These are phyloP conservation scores for Aspergillaceae sp. DNA, from an alignment of 2,329 filamentous ascomycete genomes.

Conservation along the genomic window DNA sequence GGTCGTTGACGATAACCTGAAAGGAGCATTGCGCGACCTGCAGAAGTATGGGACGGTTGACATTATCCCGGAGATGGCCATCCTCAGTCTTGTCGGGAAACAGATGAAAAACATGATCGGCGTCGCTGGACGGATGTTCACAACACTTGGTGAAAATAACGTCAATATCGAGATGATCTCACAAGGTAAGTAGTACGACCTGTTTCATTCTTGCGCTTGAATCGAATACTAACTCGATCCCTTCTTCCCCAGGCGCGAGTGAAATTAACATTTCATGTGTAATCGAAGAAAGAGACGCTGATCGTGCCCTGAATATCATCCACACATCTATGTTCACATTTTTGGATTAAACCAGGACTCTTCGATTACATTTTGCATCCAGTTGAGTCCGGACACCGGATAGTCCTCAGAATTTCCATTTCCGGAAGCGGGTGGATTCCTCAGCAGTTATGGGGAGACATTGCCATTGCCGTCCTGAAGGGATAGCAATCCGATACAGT, in stretches of 20 bases:
- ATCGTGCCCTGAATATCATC: constrained; percentile 87
- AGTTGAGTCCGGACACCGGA: background rate
- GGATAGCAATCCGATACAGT: background rate
- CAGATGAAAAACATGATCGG: constrained; percentile 98
- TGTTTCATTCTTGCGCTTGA: constrained; percentile 1
- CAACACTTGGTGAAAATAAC: constrained; percentile 81
- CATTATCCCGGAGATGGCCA: constrained; percentile 85
- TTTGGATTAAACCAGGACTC: constrained; percentile 52
- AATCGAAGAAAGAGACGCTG: constrained; percentile 82
- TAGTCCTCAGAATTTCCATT: background rate
- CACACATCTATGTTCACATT: constrained; percentile 97
- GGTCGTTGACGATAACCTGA: constrained; percentile 56
- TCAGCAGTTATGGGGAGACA: too few relatives aligned
- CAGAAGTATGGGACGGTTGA: constrained; percentile 80
- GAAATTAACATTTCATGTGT: constrained; percentile 99
- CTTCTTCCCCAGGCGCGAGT: constrained; percentile 61
- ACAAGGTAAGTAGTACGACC: constrained; percentile 58
- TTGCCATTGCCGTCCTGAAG: background rate
- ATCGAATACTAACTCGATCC: constrained; percentile 8
- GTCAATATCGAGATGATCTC: constrained; percentile 99
- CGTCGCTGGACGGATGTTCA: constrained; percentile 90
- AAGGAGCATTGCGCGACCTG: constrained; percentile 60
- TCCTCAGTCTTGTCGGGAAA: constrained; percentile 84
- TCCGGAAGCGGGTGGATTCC: background rate
- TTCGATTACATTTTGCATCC: background rate